Evolutionary conservation across 2,329 filamentous ascomycete species (phyloP), one percentile per base, ranked within the genome.

Genomic region (Cladosporium sp.): DNA sequence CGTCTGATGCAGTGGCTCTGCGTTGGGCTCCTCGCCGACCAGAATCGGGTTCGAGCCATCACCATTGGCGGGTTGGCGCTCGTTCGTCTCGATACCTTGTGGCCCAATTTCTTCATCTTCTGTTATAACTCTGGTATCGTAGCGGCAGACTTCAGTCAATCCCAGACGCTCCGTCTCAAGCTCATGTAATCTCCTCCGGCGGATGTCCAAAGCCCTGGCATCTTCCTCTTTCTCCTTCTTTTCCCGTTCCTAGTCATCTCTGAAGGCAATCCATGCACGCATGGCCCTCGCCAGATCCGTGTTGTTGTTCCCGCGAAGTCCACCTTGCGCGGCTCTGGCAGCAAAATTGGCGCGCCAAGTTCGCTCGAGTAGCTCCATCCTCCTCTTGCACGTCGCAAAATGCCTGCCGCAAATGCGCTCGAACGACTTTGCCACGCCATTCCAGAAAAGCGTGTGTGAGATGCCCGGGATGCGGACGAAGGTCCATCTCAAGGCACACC

Each of bases 161-260:
- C 54, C 54, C 15, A 58, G 54, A n/a, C 54, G 54, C 21, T 58
- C 32, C 4, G 11, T 24, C n/a, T 58, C 54, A 4, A 58, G 32
- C 32, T 38, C n/a, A 12, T 58, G 54, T n/a, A 58, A 26, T 15
- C n/a, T 58, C 54, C 21, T 24, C 3, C 54, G 32, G 6, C 54
- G 54, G 12, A 58, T 32, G 14, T 36, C 54, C 54, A 58, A 34
- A 24, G 54, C 54, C n/a, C 26, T 38, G 30, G 21, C 32, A 58
- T 58, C 54, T 3, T 58, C 54, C 18, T 58, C 32, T 11, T 36
- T 58, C 54, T 58, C 54, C 24, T 26, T 58, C 54, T 58, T 58
- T n/a, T 18, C 32, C 18, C 54, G 54, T 11, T 38, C 54, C 54
- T 58, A 32, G 3, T 58, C 54, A 12, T 38, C 54, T 26, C 54